phyloP scores from a whole-genome alignment of 148 eudicot species.

The Dianthus caryophyllus region DNA sequence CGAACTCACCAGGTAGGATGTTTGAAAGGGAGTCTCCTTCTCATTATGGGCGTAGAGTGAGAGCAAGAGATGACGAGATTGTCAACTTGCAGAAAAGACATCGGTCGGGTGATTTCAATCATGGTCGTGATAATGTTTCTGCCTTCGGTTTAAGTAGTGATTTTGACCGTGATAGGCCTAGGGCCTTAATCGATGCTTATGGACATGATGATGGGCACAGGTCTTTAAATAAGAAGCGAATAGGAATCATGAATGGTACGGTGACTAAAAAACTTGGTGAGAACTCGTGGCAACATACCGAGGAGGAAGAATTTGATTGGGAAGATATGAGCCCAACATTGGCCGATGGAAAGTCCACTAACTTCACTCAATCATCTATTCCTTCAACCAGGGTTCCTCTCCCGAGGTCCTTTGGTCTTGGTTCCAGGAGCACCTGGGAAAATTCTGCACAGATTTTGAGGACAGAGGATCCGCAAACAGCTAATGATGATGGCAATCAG shows the following conservation, averaged over 20 bases:
- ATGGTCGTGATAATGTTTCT: slow-evolving; percentile 35
- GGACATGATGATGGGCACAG: slow-evolving; percentile 68
- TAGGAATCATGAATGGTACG: slow-evolving; percentile 39
- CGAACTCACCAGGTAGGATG: slow-evolving; percentile 47
- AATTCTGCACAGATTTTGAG: slow-evolving; percentile 25
- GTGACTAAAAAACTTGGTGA: slow-evolving; percentile 31
- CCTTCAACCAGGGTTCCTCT: slow-evolving; percentile 30
- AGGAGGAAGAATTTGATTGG: slow-evolving; percentile 93
- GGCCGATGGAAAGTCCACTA: slow-evolving; percentile 38
- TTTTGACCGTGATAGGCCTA: slow-evolving; percentile 60
- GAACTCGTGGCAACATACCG: slow-evolving; percentile 71
- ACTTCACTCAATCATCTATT: slow-evolving; percentile 27
- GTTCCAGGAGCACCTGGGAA: slow-evolving; percentile 39
- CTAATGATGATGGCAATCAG: slow-evolving; percentile 40
- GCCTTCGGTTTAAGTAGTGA: slow-evolving; percentile 34
- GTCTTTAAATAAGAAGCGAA: slow-evolving; percentile 36
- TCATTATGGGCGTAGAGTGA: slow-evolving; percentile 39
- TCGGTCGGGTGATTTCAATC: slow-evolving; percentile 31
- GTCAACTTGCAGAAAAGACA: slow-evolving; percentile 42
- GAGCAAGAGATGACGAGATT: slow-evolving; percentile 47
- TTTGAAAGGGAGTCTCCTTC: slow-evolving; percentile 44
- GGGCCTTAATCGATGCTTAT: slow-evolving; percentile 93
- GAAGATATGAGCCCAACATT: slow-evolving; percentile 68
- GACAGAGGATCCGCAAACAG: slow-evolving; percentile 30
- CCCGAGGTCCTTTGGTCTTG: slow-evolving; percentile 32